These are phyloP conservation scores for Pseudoscleropodium purum DNA, from an alignment of 225 moss, liverwort and hornwort species.

Conservation along the genomic window DNA sequence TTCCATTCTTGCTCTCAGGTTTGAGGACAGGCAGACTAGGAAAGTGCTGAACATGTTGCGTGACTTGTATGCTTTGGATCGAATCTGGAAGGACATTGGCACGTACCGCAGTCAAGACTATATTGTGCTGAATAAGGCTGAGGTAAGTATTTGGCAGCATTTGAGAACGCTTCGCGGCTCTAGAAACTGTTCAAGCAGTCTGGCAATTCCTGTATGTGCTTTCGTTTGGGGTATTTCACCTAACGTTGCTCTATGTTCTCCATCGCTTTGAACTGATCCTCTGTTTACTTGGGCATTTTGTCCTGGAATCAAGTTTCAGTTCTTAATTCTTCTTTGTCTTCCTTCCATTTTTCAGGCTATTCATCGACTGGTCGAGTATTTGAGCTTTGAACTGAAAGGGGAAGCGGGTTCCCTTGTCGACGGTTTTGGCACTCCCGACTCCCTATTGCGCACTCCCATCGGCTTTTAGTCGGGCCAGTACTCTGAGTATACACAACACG, in stretches of 20 bases:
- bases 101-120: constrained; percentile 78
- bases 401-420: too few species aligned
- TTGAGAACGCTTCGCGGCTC: neutral
- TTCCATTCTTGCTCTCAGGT: too few species aligned
- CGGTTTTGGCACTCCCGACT: too few species aligned
- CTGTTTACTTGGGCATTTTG: too few species aligned
- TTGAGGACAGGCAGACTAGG: too few species aligned
- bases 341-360: too few species aligned
- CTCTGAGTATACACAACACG: constrained; percentile 50
- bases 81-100: constrained; percentile 79
- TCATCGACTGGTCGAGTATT: too few species aligned
- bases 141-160: constrained; percentile 6
- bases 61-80: constrained; percentile 52
- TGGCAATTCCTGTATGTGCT: neutral
- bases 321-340: too few species aligned
- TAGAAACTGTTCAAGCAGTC: neutral
- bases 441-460: too few species aligned
- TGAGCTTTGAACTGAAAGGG: too few species aligned
- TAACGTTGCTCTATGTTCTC: neutral
- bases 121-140: constrained; percentile 72
- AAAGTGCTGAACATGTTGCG: too few species aligned
- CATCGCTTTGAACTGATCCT: neutral
- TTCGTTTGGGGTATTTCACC: neutral
- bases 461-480: constrained; percentile 68
- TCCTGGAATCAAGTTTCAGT: too few species aligned